phyloP scores from a whole-genome alignment of 129 eudicot genomes.

The Centrapalus pauciflorus region DNA sequence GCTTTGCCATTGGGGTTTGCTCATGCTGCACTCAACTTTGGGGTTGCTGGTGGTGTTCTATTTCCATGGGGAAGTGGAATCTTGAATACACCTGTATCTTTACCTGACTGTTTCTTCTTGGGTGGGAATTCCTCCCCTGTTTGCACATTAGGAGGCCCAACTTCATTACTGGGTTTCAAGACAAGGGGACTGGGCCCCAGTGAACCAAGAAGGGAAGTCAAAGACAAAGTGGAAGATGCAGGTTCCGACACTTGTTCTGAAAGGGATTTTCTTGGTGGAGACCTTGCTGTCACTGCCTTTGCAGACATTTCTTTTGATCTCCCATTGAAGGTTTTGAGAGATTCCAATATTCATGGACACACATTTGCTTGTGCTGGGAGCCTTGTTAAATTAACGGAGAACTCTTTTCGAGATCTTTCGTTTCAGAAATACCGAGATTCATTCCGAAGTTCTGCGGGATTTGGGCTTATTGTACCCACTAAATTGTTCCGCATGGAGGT shows the following conservation, averaged over 20 bases:
- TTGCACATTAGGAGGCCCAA: constrained; percentile 80
- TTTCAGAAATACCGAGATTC: constrained; percentile 58
- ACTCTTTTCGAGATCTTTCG: constrained; percentile 48
- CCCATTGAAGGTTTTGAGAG: constrained; percentile 64
- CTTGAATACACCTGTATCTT: constrained; percentile 42
- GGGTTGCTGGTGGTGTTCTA: constrained; percentile 61
- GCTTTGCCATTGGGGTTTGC: constrained; percentile 84
- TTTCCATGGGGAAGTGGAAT: constrained; percentile 81
- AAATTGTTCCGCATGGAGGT: constrained; percentile 94
- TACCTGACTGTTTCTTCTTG: constrained; percentile 75
- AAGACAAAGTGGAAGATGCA: constrained; percentile 23
- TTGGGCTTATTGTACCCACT: constrained; percentile 76
- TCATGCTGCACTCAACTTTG: constrained; percentile 73
- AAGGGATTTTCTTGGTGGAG: constrained; percentile 82
- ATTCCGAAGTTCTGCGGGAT: constrained; percentile 60
- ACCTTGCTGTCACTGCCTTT: constrained; percentile 82
- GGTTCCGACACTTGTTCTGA: constrained; percentile 35
- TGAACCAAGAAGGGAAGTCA: constrained; percentile 50
- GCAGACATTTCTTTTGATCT: constrained; percentile 93
- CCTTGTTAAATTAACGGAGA: constrained; percentile 55
- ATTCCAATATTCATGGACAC: constrained; percentile 82
- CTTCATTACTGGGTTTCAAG: constrained; percentile 65
- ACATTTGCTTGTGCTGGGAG: constrained; percentile 74
- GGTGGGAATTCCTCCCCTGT: constrained; percentile 91
- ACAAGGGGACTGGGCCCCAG: constrained; percentile 68